Conservation (phyloP, 2,329 filamentous ascomycete genomes). For the Fusarium protoensiforme region DNA sequence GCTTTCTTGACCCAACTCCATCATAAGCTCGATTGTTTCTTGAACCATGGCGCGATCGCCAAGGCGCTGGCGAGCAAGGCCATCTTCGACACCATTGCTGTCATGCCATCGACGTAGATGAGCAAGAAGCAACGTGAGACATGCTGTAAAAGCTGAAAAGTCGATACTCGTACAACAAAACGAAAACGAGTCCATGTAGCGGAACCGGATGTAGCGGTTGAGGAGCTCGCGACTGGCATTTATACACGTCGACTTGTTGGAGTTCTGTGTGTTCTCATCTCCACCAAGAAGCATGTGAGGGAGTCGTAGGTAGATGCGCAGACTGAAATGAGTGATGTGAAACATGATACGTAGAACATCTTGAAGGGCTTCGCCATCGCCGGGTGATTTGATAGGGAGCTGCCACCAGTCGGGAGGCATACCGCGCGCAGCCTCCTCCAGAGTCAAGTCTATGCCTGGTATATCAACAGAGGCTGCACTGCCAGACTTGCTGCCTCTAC, state of each 20-base stretch:
- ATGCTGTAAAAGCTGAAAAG: not conserved
- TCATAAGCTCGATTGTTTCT: not conserved
- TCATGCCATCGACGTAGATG: not conserved
- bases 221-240: not conserved
- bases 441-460: not conserved
- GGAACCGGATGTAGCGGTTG: not conserved
- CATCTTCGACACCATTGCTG: not conserved
- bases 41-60: not conserved
- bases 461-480: not conserved
- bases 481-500: not conserved
- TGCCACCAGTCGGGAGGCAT: not conserved
- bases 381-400: not conserved
- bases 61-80: not conserved
- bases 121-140: not conserved
- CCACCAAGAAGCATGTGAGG: not conserved
- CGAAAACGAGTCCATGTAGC: not conserved
- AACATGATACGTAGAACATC: not conserved
- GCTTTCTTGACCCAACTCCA: not conserved
- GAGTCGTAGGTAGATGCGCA: not conserved
- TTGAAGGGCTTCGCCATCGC: not conserved
- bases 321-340: not conserved
- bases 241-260: not conserved
- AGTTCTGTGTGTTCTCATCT: not conserved
- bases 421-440: not conserved
- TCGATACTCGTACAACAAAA: slow-evolving; percentile 1